These are phyloP conservation scores for Xanthoceras sorbifolium DNA, from an alignment of 345 rosid species.

Conservation along the genomic window DNA sequence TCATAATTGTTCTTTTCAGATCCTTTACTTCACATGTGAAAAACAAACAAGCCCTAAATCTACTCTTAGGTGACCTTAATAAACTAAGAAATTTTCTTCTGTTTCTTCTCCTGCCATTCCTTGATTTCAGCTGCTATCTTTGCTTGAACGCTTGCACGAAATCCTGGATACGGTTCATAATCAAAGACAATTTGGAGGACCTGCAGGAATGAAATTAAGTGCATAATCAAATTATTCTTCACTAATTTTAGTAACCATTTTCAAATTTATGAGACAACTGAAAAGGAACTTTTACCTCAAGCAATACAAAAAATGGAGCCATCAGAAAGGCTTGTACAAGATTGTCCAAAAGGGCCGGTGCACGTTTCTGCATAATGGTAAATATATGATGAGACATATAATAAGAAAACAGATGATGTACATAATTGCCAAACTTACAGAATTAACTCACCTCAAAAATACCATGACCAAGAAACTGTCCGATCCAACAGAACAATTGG, in stretches of 20 bases:
- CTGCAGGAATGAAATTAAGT: slow-evolving; percentile 35
- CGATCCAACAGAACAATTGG: slow-evolving; percentile 79
- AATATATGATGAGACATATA: neutral
- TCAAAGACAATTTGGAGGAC: slow-evolving; percentile 56
- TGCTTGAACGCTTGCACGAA: slow-evolving; percentile 58
- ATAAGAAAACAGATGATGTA: no score
- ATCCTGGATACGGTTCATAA: slow-evolving; percentile 88
- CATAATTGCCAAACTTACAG: neutral
- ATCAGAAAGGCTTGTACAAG: slow-evolving; percentile 75
- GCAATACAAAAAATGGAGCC: slow-evolving; percentile 95
- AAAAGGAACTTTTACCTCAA: slow-evolving; percentile 59
- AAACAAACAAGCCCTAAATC: no score
- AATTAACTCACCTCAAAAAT: slow-evolving; percentile 66
- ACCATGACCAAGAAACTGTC: slow-evolving; percentile 89
- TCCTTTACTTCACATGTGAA: no score
- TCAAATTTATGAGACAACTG: neutral
- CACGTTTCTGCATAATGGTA: slow-evolving; percentile 57
- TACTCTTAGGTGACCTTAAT: no score
- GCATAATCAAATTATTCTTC: neutral
- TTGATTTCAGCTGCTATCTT: slow-evolving; percentile 60
- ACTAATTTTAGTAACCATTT: neutral
- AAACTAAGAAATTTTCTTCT: slow-evolving; percentile 36
- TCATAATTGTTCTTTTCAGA: no score
- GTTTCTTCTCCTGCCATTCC: slow-evolving; percentile 52
- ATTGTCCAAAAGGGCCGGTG: slow-evolving; percentile 88